Evolutionary conservation across 106 monocot species (phyloP).

Genomic region (Dendrobium officinale): DNA sequence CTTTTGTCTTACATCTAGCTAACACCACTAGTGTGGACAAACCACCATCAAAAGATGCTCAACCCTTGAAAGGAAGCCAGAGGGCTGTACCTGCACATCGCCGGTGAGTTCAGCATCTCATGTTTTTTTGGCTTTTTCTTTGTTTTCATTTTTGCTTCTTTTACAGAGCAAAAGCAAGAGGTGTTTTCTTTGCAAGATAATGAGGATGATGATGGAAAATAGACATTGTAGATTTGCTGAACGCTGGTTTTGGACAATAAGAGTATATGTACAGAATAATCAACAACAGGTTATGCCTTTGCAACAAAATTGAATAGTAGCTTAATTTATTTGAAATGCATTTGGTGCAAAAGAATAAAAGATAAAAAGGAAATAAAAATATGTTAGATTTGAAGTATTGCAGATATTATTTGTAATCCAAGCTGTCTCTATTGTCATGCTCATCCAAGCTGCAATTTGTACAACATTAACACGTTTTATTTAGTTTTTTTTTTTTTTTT

Average conservation of each 20-base stretch:
- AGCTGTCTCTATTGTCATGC: not conserved
- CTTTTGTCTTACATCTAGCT: not conserved
- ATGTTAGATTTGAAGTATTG: not conserved
- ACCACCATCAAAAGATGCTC: constrained; percentile 21
- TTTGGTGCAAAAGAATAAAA: not conserved
- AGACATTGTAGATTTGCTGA: not conserved
- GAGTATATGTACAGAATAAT: not conserved
- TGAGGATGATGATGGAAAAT: constrained; percentile 26
- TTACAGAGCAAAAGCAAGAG: constrained; percentile 64
- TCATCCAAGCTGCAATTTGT: too few species aligned
- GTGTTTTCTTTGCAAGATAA: constrained; percentile 53
- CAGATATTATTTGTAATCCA: not conserved
- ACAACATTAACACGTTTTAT: not conserved
- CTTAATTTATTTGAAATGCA: not conserved
- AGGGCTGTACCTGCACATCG: constrained; percentile 41
- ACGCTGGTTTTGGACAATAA: not conserved
- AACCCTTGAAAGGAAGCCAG: constrained; percentile 29
- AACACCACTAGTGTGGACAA: constrained; percentile 12
- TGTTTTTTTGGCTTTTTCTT: constrained; percentile 5
- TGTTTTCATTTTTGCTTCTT: constrained; percentile 7
- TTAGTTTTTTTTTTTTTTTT: not conserved
- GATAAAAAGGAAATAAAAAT: not conserved
- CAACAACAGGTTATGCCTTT: not conserved
- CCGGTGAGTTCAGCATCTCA: constrained; percentile 26
- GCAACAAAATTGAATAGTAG: too few species aligned